Evolutionary conservation across 78 protist genomes (phyloP), one percentile per base, ranked within the genome.

Genomic region (Mastigamoeba balamuthi): DNA sequence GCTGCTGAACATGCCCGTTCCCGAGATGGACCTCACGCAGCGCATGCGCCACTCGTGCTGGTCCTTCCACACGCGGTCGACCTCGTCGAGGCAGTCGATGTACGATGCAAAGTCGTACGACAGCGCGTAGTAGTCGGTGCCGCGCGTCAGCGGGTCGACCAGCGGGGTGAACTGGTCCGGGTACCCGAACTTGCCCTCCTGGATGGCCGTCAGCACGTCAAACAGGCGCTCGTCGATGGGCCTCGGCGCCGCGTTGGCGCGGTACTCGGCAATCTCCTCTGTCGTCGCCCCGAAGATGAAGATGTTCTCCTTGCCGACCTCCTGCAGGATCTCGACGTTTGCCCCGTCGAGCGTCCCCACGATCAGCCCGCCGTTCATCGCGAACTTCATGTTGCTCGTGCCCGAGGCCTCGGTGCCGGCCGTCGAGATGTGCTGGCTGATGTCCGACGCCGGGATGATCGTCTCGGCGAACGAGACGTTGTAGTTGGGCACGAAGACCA

Each of bases 311-410:
- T 48, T 64, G 23, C 95, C 95, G 41, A 89, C 74, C 40, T 81
- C 91, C 48, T 90, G 87, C 76, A 66, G 27, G 71, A 93, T 90
- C 77, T 95, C 98, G n/a, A 95, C 81, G 72, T 89, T 92, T 68
- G 97, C 97, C 23, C 98, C 98, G 58, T 95, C 98, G 37, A 83
- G 25, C 30, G 98, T 95, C 52, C 97, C 97, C n/a, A 93, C 66
- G 40, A 94, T 82, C 42, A 93, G 33, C 35, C 86, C 90, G 28
- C 98, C 98, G 88, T 95, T 95, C 81, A 87, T 74, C 63, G 70
- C 23, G 77, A 92, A 91, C 86, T 95, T 95, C 58, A 48, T 48
- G 17, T 48, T 48, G 58, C 58, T 48, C 17, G 58, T 48, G 58
- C 58, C 58, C 17, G 58, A 48, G 58, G 58, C 58, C 58, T 48